Conservation (phyloP, 2,329 filamentous ascomycete genomes). For the Cladosporium sp. region DNA sequence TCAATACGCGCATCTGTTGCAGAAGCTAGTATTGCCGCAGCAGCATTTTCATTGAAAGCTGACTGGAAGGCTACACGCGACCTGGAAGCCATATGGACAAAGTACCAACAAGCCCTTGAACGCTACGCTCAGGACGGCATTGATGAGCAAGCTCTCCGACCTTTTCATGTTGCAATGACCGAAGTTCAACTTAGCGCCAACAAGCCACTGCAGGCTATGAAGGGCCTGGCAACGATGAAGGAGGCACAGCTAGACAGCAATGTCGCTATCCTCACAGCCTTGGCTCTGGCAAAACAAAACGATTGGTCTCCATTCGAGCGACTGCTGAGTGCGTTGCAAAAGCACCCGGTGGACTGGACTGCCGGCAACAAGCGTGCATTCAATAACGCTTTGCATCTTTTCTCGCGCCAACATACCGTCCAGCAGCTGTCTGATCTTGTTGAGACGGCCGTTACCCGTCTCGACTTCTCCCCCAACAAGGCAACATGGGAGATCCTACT, state of each 20-base stretch:
- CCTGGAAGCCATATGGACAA: neutral
- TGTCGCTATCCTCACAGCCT: neutral
- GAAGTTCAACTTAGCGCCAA: slow-evolving; percentile 6
- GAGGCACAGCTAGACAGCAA: neutral
- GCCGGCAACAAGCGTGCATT: slow-evolving; percentile 12
- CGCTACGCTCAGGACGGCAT: neutral
- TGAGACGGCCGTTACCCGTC: slow-evolving; percentile 17
- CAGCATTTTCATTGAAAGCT: slow-evolving; percentile 1
- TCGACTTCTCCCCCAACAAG: slow-evolving; percentile 22
- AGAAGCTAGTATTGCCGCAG: neutral
- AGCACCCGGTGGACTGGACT: neutral
- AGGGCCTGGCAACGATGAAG: neutral
- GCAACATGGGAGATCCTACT: slow-evolving; percentile 24
- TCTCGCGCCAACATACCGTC: slow-evolving; percentile 18
- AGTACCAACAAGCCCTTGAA: neutral
- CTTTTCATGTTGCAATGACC: slow-evolving; percentile 3
- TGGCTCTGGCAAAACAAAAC: slow-evolving; percentile 5
- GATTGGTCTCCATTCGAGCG: slow-evolving; percentile 1
- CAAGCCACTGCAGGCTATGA: neutral
- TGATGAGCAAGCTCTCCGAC: neutral
- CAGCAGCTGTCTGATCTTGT: slow-evolving; percentile 26
- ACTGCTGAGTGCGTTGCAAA: neutral
- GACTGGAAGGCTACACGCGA: slow-evolving; percentile 15
- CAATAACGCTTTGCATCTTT: slow-evolving; percentile 19
- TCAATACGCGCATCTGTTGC: neutral